These are phyloP conservation scores for Ambrosia hybrid DNA, from an alignment of 140 eudicot genomes.

Conservation along the genomic window DNA sequence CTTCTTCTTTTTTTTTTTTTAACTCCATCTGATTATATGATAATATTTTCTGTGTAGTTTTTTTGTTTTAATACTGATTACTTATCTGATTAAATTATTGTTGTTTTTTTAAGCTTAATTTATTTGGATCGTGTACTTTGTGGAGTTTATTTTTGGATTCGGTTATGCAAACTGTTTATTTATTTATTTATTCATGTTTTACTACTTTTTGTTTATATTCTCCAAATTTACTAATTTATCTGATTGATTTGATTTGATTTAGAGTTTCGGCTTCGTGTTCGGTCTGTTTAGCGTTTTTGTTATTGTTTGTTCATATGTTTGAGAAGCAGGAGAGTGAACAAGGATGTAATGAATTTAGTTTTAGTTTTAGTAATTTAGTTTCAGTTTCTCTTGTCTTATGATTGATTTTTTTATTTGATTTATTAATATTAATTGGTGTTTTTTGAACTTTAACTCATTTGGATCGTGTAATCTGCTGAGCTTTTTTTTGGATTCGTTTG, in stretches of 20 bases:
- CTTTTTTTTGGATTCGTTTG: background rate
- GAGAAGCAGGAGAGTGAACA: slow-evolving; percentile 5
- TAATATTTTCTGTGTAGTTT: background rate
- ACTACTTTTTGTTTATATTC: background rate
- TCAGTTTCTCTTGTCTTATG: no score
- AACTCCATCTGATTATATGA: no score
- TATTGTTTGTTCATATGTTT: background rate
- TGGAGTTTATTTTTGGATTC: background rate
- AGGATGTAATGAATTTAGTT: background rate
- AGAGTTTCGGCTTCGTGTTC: background rate
- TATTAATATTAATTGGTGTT: background rate
- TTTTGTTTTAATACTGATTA: background rate
- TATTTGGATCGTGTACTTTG: no score
- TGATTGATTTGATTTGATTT: no score
- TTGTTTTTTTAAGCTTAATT: background rate
- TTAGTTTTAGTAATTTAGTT: background rate
- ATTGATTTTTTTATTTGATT: background rate
- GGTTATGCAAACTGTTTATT: background rate
- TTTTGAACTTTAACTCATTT: background rate
- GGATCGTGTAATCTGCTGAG: background rate
- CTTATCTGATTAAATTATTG: background rate
- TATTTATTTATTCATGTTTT: no score
- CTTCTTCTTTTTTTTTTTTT: no score
- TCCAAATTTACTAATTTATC: background rate
- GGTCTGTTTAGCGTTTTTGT: background rate